Conservation (phyloP, 2,329 filamentous ascomycete genomes). For the Colletotrichum sp. region DNA sequence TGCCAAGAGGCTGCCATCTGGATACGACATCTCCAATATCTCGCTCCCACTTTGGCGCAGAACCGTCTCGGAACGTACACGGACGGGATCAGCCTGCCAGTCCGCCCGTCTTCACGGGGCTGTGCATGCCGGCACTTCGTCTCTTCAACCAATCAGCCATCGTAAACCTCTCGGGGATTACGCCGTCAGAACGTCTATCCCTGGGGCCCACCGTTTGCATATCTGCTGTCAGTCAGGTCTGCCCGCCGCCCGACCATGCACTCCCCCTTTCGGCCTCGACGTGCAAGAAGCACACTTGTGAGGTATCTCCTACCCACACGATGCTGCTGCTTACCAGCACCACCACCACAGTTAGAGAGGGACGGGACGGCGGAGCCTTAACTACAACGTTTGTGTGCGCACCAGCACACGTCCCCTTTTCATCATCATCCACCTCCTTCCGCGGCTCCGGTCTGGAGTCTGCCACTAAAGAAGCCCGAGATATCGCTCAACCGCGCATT, state of each 20-base stretch:
- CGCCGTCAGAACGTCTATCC: neutral
- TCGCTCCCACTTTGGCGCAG: neutral
- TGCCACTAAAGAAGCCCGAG: neutral
- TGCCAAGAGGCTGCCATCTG: neutral
- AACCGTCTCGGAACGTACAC: neutral
- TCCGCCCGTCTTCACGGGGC: neutral
- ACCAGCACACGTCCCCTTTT: neutral
- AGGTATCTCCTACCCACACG: neutral
- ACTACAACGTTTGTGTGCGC: neutral
- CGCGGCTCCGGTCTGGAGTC: neutral
- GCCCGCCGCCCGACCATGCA: neutral
- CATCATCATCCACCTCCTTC: neutral
- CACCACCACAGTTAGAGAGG: neutral
- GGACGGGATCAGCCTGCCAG: neutral
- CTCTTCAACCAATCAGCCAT: constrained; percentile 1
- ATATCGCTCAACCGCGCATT: neutral
- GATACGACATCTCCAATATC: neutral
- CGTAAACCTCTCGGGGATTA: neutral
- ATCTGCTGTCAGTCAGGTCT: constrained; percentile 1
- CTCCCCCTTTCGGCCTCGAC: neutral
- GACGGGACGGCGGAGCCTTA: neutral
- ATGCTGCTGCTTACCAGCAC: neutral
- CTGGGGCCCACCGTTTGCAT: neutral
- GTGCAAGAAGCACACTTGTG: neutral
- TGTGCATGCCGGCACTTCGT: constrained; percentile 3